A percentile compares a stretch with the other conserved stretches of the same genome.
Conservation (phyloP, 1,139 yeast species). For the Suhomyces guaymorum region DNA sequence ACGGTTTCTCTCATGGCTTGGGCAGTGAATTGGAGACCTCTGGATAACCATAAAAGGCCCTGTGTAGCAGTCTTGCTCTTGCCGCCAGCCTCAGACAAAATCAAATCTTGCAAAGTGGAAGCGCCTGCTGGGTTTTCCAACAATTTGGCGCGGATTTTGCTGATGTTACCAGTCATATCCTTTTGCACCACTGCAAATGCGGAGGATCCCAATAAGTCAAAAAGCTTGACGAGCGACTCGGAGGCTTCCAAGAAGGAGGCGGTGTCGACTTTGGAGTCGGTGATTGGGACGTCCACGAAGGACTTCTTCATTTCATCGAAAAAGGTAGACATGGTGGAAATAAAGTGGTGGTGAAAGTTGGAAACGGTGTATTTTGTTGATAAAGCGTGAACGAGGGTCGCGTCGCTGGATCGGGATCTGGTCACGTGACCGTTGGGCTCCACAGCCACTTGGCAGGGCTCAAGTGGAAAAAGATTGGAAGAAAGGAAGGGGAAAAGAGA, state of each 20-base stretch:
- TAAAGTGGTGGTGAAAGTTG: background rate
- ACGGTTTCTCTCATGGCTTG: slow-evolving; percentile 82
- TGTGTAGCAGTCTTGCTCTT: slow-evolving; percentile 83
- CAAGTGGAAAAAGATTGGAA: too few relatives aligned
- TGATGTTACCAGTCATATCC: slow-evolving; percentile 86
- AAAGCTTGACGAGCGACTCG: slow-evolving; percentile 77
- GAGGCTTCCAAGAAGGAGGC: slow-evolving; percentile 79
- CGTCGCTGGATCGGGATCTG: too few relatives aligned
- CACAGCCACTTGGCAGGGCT: too few relatives aligned
- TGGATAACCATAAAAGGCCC: slow-evolving; percentile 82
- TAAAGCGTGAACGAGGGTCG: slow-evolving; percentile 6
- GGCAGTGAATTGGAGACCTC: slow-evolving; percentile 88
- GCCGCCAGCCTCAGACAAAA: slow-evolving; percentile 65
- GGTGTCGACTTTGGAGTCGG: slow-evolving; percentile 66
- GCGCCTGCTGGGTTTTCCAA: slow-evolving; percentile 64
- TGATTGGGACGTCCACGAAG: slow-evolving; percentile 72
- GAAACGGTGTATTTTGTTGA: too few relatives aligned
- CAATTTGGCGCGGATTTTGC: slow-evolving; percentile 68
- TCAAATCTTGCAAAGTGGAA: slow-evolving; percentile 72
- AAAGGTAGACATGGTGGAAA: slow-evolving; percentile 56
- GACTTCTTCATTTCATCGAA: slow-evolving; percentile 76
- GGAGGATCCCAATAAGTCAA: slow-evolving; percentile 80
- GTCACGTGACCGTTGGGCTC: background rate
- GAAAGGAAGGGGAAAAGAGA: too few relatives aligned
- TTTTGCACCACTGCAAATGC: slow-evolving; percentile 85